A percentile compares a stretch with the other conserved stretches of the same genome.
phyloP scores from a whole-genome alignment of 139 green algal species.

The Volvox africanus region DNA sequence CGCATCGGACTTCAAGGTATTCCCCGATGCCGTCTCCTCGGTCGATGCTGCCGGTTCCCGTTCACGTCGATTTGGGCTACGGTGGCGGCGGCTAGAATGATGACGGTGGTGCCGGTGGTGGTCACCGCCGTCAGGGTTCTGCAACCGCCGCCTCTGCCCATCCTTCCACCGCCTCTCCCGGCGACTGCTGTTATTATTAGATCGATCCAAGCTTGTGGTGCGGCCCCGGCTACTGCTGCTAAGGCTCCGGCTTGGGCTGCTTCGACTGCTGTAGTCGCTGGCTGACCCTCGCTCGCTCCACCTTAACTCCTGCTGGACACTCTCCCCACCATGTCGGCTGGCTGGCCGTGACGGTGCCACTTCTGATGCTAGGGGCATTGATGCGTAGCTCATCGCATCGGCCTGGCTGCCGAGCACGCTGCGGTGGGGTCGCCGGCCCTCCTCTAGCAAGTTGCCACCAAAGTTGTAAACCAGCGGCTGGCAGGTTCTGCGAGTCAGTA shows the following conservation, averaged over 20 bases:
- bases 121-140: not conserved
- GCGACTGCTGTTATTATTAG: not conserved
- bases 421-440: not conserved
- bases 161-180: not conserved
- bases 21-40: too few relatives aligned
- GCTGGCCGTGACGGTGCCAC: not conserved
- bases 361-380: not conserved
- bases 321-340: not conserved
- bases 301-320: not conserved
- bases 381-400: not conserved
- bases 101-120: not conserved
- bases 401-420: not conserved
- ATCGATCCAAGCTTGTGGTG: not conserved
- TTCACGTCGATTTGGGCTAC: not conserved
- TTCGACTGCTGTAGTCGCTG: not conserved
- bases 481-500: too few relatives aligned
- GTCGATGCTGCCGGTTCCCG: not conserved
- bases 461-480: constrained; percentile 25
- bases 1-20: too few relatives aligned
- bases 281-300: not conserved
- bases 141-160: not conserved
- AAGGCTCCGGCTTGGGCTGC: not conserved
- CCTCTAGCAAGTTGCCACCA: not conserved
- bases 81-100: not conserved
- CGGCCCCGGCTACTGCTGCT: not conserved